A percentile compares a stretch with the other conserved stretches of the same genome.
phyloP scores from a whole-genome alignment of 805 yeast genomes.

The Blastobotrys chiropterorum region DNA sequence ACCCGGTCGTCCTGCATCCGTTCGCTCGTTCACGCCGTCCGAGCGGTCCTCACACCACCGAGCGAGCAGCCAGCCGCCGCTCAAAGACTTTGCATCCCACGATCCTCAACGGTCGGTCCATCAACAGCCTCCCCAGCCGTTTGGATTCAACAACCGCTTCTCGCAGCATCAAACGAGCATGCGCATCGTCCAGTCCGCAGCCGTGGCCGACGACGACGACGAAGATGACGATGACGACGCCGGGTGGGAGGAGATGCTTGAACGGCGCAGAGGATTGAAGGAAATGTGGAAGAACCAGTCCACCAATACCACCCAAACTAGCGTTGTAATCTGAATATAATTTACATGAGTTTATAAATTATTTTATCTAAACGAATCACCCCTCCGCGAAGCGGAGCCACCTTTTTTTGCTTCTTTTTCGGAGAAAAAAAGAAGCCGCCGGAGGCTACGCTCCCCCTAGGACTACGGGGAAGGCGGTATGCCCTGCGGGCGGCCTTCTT shows the following conservation, averaged over 20 bases:
- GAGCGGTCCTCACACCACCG: conserved; percentile 10
- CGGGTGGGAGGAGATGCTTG: conserved; percentile 22
- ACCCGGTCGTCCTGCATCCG: conserved; percentile 15
- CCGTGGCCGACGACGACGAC: conserved; percentile 16
- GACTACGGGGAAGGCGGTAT: no score
- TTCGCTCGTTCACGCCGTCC: conserved; percentile 17
- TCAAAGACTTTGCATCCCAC: conserved; percentile 6
- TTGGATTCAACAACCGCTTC: conserved; percentile 1
- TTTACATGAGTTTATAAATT: not conserved
- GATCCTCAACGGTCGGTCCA: not conserved
- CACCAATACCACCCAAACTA: not conserved
- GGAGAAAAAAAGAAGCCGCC: no score
- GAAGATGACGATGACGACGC: conserved; percentile 24
- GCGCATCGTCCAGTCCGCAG: not conserved
- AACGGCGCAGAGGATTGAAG: conserved; percentile 19
- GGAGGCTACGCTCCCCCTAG: no score
- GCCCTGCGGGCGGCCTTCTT: no score
- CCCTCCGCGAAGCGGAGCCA: no score
- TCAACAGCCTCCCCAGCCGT: conserved; percentile 3
- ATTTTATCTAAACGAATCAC: no score
- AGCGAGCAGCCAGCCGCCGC: not conserved
- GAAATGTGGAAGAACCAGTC: conserved; percentile 19
- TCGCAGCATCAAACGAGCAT: conserved; percentile 2
- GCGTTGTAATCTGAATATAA: not conserved
- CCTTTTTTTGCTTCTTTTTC: not conserved